These are phyloP conservation scores for Podila epicladia DNA, from an alignment of 192 early-diverging fungal genomes.

Conservation along the genomic window DNA sequence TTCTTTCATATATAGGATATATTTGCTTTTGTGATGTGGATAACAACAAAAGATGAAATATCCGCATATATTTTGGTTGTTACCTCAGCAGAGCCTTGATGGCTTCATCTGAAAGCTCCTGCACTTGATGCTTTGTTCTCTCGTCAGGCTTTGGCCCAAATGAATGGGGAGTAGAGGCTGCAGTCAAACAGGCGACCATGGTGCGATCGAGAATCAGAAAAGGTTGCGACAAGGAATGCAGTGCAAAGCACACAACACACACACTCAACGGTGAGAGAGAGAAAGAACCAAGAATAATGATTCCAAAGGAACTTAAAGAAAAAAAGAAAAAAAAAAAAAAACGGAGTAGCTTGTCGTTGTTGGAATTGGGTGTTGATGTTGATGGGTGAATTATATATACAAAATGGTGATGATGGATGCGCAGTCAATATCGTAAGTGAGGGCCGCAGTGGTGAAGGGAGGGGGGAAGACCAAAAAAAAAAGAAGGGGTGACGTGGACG, in stretches of 20 bases:
- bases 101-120: constrained; percentile 46
- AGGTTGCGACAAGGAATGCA: background rate
- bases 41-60: constrained; percentile 2
- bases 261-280: background rate
- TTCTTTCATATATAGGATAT: background rate
- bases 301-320: too few relatives aligned
- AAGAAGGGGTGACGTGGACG: background rate
- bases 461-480: too few relatives aligned
- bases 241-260: background rate
- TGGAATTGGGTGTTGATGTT: background rate
- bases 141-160: constrained; percentile 28
- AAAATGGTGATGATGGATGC: background rate
- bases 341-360: background rate
- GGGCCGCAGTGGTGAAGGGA: constrained; percentile 18
- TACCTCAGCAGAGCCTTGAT: constrained; percentile 52
- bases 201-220: constrained; percentile 4
- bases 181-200: constrained; percentile 49
- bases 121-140: constrained; percentile 28
- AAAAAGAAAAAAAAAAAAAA: constrained; percentile 10
- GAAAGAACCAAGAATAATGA: background rate
- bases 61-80: constrained; percentile 5
- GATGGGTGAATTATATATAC: background rate
- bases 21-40: too few relatives aligned
- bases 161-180: constrained; percentile 24
- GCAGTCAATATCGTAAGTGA: background rate